A percentile compares a stretch with the other conserved stretches of the same genome.
These are phyloP conservation scores for Lepraria neglecta DNA, from an alignment of 495 filamentous ascomycete species.

Conservation along the genomic window DNA sequence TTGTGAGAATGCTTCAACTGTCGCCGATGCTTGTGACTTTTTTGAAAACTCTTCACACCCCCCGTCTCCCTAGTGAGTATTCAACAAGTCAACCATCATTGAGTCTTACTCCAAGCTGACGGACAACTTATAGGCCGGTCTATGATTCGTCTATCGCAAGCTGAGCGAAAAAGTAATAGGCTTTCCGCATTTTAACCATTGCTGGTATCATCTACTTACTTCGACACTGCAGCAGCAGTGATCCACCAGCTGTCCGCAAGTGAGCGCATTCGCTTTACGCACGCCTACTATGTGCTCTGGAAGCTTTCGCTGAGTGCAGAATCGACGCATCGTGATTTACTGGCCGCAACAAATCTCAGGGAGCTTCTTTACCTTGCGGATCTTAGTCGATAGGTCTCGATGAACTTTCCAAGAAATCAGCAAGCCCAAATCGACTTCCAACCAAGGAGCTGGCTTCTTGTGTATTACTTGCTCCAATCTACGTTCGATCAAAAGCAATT, in stretches of 20 bases:
- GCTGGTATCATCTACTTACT: neutral
- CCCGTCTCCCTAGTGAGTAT: too few relatives aligned
- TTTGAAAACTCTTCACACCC: too few relatives aligned
- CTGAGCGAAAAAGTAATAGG: neutral
- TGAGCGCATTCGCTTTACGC: neutral
- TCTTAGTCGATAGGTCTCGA: neutral
- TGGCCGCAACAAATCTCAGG: neutral
- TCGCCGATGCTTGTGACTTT: neutral
- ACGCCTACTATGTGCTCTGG: neutral
- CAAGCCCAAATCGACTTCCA: neutral
- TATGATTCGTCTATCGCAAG: neutral
- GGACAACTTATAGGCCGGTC: too few relatives aligned
- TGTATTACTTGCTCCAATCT: neutral
- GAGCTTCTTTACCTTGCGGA: neutral
- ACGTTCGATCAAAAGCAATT: neutral
- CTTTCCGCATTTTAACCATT: neutral
- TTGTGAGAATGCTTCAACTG: neutral
- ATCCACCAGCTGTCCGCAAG: neutral
- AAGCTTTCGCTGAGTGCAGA: neutral
- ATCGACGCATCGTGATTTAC: neutral
- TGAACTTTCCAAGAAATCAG: neutral
- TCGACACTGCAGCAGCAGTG: neutral
- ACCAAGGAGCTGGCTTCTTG: neutral
- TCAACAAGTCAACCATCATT: too few relatives aligned
- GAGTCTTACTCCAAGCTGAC: neutral